Evolutionary conservation across 2,329 filamentous ascomycete genomes (phyloP).

Genomic region (Colletotrichum tropicicola): DNA sequence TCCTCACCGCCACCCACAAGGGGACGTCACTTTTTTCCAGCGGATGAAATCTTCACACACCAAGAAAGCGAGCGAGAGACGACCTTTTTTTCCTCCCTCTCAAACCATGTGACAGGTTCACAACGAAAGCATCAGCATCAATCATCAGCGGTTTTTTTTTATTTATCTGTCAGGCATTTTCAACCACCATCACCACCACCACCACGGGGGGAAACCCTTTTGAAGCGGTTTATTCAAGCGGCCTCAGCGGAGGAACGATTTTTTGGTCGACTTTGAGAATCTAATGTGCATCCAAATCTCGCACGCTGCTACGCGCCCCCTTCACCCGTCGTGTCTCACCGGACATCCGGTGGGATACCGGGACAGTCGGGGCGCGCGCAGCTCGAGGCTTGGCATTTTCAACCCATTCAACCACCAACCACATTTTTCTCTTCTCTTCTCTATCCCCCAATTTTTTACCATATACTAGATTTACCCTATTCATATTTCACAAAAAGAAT

Average conservation of each 20-base stretch:
- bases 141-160: constrained; percentile 13
- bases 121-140: constrained; percentile 8
- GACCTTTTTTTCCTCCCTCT: neutral
- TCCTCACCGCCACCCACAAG: neutral
- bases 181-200: neutral
- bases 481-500: neutral
- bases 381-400: neutral
- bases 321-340: neutral
- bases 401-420: neutral
- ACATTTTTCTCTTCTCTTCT: neutral
- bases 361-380: neutral
- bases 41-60: neutral
- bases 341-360: neutral
- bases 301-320: too few relatives aligned
- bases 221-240: neutral
- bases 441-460: constrained; percentile 4
- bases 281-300: constrained; percentile 8
- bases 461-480: constrained; percentile 13
- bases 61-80: neutral
- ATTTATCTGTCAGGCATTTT: constrained; percentile 12
- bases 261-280: neutral
- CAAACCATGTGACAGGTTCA: constrained; percentile 15
- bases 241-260: neutral
- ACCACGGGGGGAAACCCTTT: neutral
- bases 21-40: neutral